A percentile compares a stretch with the other conserved stretches of the same genome.
Evolutionary conservation across 2,329 filamentous ascomycete genomes (phyloP).

Genomic region (Sclerotinia borealis): DNA sequence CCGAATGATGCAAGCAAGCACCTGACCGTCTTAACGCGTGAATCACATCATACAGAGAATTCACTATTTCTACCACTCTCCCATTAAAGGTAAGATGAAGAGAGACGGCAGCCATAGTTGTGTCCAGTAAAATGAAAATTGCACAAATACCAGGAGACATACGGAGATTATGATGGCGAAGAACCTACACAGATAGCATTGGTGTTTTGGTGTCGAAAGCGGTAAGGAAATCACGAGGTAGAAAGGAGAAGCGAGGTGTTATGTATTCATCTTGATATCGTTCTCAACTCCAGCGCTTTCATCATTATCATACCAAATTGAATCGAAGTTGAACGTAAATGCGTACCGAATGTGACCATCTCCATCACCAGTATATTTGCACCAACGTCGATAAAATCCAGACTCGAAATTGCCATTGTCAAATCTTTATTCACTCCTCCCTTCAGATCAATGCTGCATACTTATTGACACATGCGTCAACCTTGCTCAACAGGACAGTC

Average conservation of each 20-base stretch:
- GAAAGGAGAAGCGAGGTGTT: background rate
- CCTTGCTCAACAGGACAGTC: constrained; percentile 45
- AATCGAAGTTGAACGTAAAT: background rate
- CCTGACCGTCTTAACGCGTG: background rate
- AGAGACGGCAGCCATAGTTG: background rate
- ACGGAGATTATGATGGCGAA: background rate
- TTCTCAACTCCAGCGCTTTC: background rate
- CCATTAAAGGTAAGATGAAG: background rate
- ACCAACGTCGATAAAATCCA: background rate
- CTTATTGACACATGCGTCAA: constrained; percentile 35
- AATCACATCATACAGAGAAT: constrained; percentile 2
- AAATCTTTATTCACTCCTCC: background rate
- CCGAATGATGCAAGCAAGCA: background rate
- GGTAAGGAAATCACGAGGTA: background rate
- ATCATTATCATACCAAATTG: background rate
- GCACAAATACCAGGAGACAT: no score
- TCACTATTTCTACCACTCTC: background rate
- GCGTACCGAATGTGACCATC: background rate
- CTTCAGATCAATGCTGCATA: constrained; percentile 11
- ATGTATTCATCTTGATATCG: background rate
- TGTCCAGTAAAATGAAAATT: background rate
- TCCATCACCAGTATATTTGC: background rate
- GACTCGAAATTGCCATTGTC: background rate
- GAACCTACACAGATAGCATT: background rate
- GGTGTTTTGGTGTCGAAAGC: no score